A percentile compares a stretch with the other conserved stretches of the same genome.
Evolutionary conservation across 2,329 filamentous ascomycete genomes (phyloP).

Genomic region (Annulohypoxylon truncatum): DNA sequence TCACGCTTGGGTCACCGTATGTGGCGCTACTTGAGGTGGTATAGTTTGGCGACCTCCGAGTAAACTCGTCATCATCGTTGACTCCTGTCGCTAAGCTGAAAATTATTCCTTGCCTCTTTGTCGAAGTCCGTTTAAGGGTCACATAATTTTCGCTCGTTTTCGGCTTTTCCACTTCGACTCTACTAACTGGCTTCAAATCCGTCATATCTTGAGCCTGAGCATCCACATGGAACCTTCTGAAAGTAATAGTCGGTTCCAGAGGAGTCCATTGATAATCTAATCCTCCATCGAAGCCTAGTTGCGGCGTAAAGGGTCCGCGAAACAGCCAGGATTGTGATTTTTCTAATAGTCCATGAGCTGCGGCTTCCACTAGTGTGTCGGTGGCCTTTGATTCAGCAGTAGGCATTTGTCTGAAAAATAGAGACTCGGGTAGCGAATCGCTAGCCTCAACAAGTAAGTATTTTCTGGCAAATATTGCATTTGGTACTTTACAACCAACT

Average conservation of each 20-base stretch:
- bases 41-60: conserved; percentile 16
- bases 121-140: conserved; percentile 21
- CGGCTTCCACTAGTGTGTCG: conserved; percentile 49
- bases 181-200: not conserved
- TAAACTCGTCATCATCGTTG: not conserved
- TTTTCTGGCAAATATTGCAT: conserved; percentile 60
- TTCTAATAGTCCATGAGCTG: conserved; percentile 45
- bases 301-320: conserved; percentile 58
- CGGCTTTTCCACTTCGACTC: not conserved
- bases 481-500: conserved; percentile 54
- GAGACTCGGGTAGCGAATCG: conserved; percentile 50
- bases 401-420: conserved; percentile 53
- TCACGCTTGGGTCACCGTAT: not conserved
- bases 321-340: conserved; percentile 49
- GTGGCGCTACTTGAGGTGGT: conserved; percentile 8
- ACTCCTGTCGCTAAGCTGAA: conserved; percentile 24
- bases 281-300: conserved; percentile 59
- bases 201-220: conserved; percentile 9
- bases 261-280: conserved; percentile 56
- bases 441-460: conserved; percentile 52
- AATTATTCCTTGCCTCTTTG: conserved; percentile 40
- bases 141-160: not conserved
- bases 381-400: conserved; percentile 57
- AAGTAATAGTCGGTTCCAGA: conserved; percentile 34
- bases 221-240: conserved; percentile 41